phyloP scores from a whole-genome alignment of 257 asterid genomes.

The Salvia splendens region DNA sequence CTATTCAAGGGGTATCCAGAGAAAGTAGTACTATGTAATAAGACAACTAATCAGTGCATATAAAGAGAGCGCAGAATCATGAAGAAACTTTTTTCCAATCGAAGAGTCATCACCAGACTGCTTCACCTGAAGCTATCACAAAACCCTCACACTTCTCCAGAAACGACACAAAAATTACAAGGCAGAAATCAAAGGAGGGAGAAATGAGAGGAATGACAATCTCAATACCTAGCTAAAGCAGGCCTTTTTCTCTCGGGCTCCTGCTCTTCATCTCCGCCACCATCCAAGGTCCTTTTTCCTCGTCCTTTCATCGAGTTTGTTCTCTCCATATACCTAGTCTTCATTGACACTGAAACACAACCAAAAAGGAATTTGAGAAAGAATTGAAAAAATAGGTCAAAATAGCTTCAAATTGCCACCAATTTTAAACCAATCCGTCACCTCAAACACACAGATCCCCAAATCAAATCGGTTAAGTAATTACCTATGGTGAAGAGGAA shows the following conservation, averaged over 20 bases:
- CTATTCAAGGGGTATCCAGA: background rate
- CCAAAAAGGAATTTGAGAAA: slow-evolving; percentile 13
- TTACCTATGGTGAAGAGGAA: background rate
- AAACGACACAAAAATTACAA: background rate
- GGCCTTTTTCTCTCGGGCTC: slow-evolving; percentile 62
- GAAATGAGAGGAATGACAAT: slow-evolving; percentile 4
- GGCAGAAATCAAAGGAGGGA: background rate
- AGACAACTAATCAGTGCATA: slow-evolving; percentile 16
- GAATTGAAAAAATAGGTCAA: slow-evolving; percentile 6
- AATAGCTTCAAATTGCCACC: slow-evolving; percentile 34
- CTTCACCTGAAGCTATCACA: slow-evolving; percentile 15
- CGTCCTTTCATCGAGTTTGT: slow-evolving; percentile 66
- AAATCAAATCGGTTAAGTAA: slow-evolving; percentile 6
- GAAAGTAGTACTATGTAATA: background rate
- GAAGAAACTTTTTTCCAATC: slow-evolving; percentile 3
- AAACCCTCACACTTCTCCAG: background rate
- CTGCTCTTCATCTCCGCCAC: slow-evolving; percentile 60
- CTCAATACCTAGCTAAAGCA: slow-evolving; percentile 48
- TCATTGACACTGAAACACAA: slow-evolving; percentile 57
- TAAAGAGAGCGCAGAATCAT: slow-evolving; percentile 10
- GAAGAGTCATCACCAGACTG: background rate
- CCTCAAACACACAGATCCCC: slow-evolving; percentile 38
- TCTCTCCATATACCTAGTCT: slow-evolving; percentile 86
- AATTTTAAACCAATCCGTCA: slow-evolving; percentile 18
- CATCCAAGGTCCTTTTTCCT: slow-evolving; percentile 81